Evolutionary conservation across 352 stramenopile species (phyloP), one percentile per base, ranked within the genome.

Genomic region (Pythium sukuiense): DNA sequence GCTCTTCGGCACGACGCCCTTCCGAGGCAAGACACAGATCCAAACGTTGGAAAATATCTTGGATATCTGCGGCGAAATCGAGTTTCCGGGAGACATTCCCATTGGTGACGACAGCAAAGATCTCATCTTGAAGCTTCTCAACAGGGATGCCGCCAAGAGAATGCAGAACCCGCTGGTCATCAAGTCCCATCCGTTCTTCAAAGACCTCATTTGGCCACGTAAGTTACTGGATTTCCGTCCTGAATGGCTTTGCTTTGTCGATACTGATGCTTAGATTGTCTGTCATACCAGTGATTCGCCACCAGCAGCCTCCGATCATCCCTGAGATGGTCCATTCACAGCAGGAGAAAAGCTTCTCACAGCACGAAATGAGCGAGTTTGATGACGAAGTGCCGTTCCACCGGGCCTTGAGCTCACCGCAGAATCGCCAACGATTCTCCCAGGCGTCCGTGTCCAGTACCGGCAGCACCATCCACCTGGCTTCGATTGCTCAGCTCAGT

Each of bases 181-280:
- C 62, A 94, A 97, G 79, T 77, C 78, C 32, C 95, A 98, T 74
- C 82, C 89, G 45, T 99, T 92, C 76, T 99, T 98, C 73, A 74
- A 74, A 54, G 77, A 83, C 8, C 62, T 95, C n/a, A 81, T 96
- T 53, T 98, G 89, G 88, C 85, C 97, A 62, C 67, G 81, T 72
- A 87, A 90, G 64, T 69, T 14, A 14, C 24, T 52, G 20, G 20
- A 24, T 24, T 24, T 24, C 20, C 24, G 45, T 52, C 14, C 0
- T 30, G 20, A 3, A 4, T 30, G 4, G 6, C 26, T 18, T 48
- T 32, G 46, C 7, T 18, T 24, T 59, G 16, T 16, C 16, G 20
- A 41, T 32, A 35, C 12, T 53, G 55, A 27, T 41, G 26, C 16
- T 55, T 24, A 48, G n/a, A 7, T 66, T 39, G 3, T 24, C 20